Base-by-base conservation (phyloP, 2,329 filamentous ascomycete species). In the Emmonsiellopsis sp. region DNA sequence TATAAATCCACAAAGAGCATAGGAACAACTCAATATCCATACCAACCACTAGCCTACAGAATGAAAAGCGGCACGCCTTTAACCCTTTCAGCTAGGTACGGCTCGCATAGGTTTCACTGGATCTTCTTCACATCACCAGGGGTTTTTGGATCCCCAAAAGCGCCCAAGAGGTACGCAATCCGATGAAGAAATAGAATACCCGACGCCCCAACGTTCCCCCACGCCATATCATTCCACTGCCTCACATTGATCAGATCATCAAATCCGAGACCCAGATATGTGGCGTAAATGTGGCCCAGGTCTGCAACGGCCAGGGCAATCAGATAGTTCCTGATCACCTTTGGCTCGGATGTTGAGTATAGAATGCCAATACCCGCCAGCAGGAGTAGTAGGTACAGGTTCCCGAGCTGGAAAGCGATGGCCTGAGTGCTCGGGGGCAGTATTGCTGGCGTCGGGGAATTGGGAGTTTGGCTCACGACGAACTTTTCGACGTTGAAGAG, bases 141-240 rank as follows among this genome's bases (percentile, higher is more conserved):
- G 13, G 56, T 59, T 55, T 55, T 63, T 10, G 63, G 58, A 53
- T 73, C 68, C 2, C 82, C 83, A 68, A 87, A 85, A 2, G 77
- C 39, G 0, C 83, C 84, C 13, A 76, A 53, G 5, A 87, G 69
- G 64, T 85, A 86, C 13, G 75, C 70, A 14, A 77, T 71, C 43
- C 84, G 74, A 53, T 78, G 78, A 31, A 77, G 51, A 52, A 82
- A 81, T 33, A 87, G 68, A 51, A 81, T 79, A 0, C 68, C 78
- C 31, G 85, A 88, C 49, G 77, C 75, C 6, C 78, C 83, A 57
- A 90, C 75, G 61, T 89, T 89, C 2, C 86, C 86, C 81, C 82
- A 87, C n/a, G 83, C 79, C 73, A 85, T 78, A 36, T 77, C 71
- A 65, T 87, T 88, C 86, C 86, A 89, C 21, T 67, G 70, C 4